Base-by-base conservation (phyloP, 1,284 basidiomycete species). In the Puccinia sorghi region DNA sequence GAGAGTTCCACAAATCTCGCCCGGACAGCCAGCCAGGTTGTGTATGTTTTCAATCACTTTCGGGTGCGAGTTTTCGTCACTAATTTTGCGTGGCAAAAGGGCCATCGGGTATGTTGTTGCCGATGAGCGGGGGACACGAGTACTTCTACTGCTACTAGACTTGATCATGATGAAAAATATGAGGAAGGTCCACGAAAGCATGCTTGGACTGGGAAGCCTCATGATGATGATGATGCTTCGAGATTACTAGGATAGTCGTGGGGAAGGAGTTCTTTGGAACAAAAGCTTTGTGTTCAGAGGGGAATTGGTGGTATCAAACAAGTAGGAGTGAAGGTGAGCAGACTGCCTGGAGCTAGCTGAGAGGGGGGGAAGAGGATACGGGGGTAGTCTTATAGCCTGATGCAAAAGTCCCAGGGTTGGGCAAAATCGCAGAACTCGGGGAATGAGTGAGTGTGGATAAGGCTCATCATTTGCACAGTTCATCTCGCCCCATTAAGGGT, bases 1-100 rank as follows among this genome's bases (percentile, higher is more conserved):
- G 72, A 90, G 85, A 41, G 79, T 84, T 77, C 87, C 88, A 82
- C 89, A 89, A 76, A 89, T 85, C 59, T 86, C 82, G 22, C 87
- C 87, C 25, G 85, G 84, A 82, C 88, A 89, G 22, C 74, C 74
- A 20, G 59, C 32, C 17, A 76, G 48, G 32, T 54, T n/a, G 32
- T 76, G 74, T 56, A 76, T 56, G 9, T 76, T 39, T 25, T 52
- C n/a, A 20, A 76, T 9, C 20, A 76, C 74, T 57, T 67, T 32
- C 54, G 74, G 74, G 27, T 76, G 63, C 32, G 72, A 75, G 50
- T 75, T 75, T 11, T 43, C 39, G 50, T 75, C 48, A 56, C 72
- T 75, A 54, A 75, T 75, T 64, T 61, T 63, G 48, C 72, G 59
- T 27, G n/a, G 50, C n/a, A 59, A 72, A 11, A 70, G 67, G 27